Conservation (phyloP, 805 yeast genomes). For the Myxozyma melibiosi region DNA sequence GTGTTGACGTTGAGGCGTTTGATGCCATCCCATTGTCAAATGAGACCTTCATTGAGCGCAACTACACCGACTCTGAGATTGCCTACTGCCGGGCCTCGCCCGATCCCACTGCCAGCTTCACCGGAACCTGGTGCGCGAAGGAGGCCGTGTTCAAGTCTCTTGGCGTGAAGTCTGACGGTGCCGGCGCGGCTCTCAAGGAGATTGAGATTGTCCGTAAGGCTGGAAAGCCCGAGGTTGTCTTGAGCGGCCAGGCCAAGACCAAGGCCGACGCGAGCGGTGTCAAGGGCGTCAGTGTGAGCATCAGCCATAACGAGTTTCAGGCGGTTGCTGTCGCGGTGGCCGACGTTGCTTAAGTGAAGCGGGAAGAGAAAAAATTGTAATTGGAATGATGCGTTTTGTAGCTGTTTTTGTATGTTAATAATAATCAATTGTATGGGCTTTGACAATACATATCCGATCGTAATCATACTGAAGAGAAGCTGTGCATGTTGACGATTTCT, state of each 20-base stretch:
- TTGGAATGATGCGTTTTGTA: not conserved
- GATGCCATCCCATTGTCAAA: constrained; percentile 81
- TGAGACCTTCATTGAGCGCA: constrained; percentile 87
- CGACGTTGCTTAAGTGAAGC: constrained; percentile 5
- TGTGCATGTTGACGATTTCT: too few species aligned
- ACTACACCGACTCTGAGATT: constrained; percentile 82
- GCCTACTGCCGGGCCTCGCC: constrained; percentile 75
- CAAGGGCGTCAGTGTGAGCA: constrained; percentile 76
- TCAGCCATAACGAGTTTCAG: constrained; percentile 95
- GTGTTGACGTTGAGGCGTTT: constrained; percentile 94
- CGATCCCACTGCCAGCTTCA: constrained; percentile 81
- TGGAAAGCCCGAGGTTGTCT: constrained; percentile 72
- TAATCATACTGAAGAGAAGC: too few species aligned
- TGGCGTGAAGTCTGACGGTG: constrained; percentile 87
- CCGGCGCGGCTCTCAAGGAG: constrained; percentile 89
- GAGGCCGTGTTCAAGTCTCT: constrained; percentile 98
- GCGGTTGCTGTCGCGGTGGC: constrained; percentile 93
- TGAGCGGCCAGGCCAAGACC: constrained; percentile 73
- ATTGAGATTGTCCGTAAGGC: constrained; percentile 79
- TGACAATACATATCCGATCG: too few species aligned
- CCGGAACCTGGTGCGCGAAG: constrained; percentile 99
- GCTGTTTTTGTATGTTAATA: not conserved
- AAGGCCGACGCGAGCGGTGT: constrained; percentile 76
- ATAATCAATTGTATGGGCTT: not conserved
- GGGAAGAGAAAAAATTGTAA: too few species aligned